Evolutionary conservation across 768 basidiomycete species (phyloP), one percentile per base, ranked within the genome.

Genomic region (Auricularia auricula-judae): DNA sequence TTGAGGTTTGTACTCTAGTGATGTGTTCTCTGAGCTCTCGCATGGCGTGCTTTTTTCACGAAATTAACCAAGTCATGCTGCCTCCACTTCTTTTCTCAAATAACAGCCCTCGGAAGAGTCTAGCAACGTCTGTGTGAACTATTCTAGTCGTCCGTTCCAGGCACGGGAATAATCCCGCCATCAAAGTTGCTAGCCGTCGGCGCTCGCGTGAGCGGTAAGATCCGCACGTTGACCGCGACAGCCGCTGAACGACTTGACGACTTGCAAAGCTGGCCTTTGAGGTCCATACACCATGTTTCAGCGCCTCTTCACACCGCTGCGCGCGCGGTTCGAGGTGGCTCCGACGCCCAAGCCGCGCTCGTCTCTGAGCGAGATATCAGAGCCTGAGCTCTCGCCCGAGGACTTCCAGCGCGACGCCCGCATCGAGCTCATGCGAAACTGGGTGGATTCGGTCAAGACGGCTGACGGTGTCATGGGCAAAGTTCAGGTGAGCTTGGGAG

Each of bases 401-500:
- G 85, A 89, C 70, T 88, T 88, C 71, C 87, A 86, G 10, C 75
- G 86, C 66, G 88, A 88, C 71, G 88, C 87, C 23, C 77, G 88
- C 47, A 77, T 88, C 33, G 84, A 87, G 72, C 74, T 88, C 36
- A 87, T 93, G 84, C 78, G 85, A 36, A 84, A 82, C 65, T 76
- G 84, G 0, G 81, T 92, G 23, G 89, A 89, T 68, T 82, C 81
- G 63, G 74, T 93, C 63, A 92, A 90, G 75, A 70, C 76, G 16
- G 80, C 83, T 2, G 80, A 83, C 60, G 78, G 78, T 61, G 68
- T 77, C 36, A 68, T 73, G 64, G 76, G 77, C 0, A 78, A 80
- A 68, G 77, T 81, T 51, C 82, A 85, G 80, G 89, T 90, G 69
- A 65, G 77, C 73, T 34, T 54, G 23, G 21, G 58, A 7, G 10